phyloP scores from a whole-genome alignment of 2,329 filamentous ascomycete genomes.

The Curvularia verruculosa region DNA sequence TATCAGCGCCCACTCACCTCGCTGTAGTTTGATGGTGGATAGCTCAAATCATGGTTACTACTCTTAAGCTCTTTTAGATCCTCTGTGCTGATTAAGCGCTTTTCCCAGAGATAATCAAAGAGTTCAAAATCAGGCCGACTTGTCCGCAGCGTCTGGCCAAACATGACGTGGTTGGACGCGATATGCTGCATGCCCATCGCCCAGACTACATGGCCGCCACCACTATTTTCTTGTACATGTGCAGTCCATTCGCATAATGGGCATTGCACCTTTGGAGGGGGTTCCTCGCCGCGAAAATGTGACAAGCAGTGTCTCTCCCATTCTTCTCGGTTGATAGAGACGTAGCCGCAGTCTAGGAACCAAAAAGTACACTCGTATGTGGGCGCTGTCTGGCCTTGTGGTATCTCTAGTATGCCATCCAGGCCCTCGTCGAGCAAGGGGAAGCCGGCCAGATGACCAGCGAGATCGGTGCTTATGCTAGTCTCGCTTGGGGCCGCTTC shows the following conservation, averaged over 20 bases:
- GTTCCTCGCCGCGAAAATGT: conserved; percentile 43
- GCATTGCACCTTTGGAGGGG: conserved; percentile 38
- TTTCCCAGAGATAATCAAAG: conserved; percentile 40
- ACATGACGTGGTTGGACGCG: conserved; percentile 29
- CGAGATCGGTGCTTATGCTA: conserved; percentile 36
- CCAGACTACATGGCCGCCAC: conserved; percentile 35
- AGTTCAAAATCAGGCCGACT: conserved; percentile 39
- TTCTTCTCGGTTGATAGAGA: conserved; percentile 27
- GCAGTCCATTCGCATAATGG: conserved; percentile 41
- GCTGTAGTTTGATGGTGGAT: conserved; percentile 28
- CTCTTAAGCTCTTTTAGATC: conserved; percentile 43
- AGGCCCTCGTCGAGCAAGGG: conserved; percentile 32
- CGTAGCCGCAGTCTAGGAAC: conserved; percentile 42
- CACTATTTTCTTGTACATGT: conserved; percentile 11
- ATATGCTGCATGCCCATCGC: conserved; percentile 37
- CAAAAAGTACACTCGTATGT: conserved; percentile 44
- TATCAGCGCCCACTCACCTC: conserved; percentile 18
- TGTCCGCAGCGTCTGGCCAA: conserved; percentile 32
- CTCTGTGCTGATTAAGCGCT: conserved; percentile 38
- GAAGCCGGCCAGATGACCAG: conserved; percentile 27
- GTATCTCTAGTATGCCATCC: conserved; percentile 38
- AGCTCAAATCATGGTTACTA: conserved; percentile 36
- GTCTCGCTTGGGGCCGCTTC: conserved; percentile 35
- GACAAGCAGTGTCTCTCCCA: conserved; percentile 41
- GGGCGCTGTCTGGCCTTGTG: conserved; percentile 4